Conservation (phyloP, 2,329 filamentous ascomycete species). For the Aureobasidium sp. region DNA sequence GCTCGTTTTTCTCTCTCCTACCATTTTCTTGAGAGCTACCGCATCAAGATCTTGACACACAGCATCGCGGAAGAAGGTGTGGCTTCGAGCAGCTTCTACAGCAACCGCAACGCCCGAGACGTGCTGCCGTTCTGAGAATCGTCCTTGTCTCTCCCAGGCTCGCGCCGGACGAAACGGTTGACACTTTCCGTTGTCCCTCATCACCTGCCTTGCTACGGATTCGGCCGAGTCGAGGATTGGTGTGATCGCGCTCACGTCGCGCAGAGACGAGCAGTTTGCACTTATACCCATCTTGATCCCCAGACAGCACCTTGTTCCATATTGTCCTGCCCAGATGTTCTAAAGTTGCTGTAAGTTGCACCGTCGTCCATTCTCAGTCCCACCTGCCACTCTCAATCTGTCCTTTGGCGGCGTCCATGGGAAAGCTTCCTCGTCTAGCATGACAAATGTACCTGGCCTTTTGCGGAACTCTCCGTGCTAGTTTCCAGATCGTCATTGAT, state of each 20-base stretch:
- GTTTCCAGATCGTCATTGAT: not conserved
- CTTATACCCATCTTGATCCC: not conserved
- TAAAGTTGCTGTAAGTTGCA: slow-evolving; percentile 5
- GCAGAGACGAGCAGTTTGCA: slow-evolving; percentile 5
- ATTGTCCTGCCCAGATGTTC: not conserved
- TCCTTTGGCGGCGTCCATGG: not conserved
- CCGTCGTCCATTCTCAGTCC: not conserved
- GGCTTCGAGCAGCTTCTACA: not conserved
- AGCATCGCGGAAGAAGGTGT: not conserved
- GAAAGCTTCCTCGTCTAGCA: slow-evolving; percentile 6
- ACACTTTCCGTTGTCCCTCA: slow-evolving; percentile 3
- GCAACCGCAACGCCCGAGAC: not conserved
- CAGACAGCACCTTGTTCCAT: not conserved
- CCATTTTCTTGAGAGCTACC: not conserved
- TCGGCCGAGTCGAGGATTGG: slow-evolving; percentile 5
- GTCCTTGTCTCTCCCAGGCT: not conserved
- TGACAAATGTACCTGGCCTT: not conserved
- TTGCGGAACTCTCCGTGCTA: not conserved
- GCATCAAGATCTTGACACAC: not conserved
- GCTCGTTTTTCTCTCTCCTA: not conserved
- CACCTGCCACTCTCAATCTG: not conserved
- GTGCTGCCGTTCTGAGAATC: not conserved
- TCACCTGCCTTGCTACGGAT: slow-evolving; percentile 9
- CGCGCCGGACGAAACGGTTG: slow-evolving; percentile 2
- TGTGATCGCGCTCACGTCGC: slow-evolving; percentile 10